phyloP scores from a whole-genome alignment of 176 grass and related monocot species.

The Oryza nivara region DNA sequence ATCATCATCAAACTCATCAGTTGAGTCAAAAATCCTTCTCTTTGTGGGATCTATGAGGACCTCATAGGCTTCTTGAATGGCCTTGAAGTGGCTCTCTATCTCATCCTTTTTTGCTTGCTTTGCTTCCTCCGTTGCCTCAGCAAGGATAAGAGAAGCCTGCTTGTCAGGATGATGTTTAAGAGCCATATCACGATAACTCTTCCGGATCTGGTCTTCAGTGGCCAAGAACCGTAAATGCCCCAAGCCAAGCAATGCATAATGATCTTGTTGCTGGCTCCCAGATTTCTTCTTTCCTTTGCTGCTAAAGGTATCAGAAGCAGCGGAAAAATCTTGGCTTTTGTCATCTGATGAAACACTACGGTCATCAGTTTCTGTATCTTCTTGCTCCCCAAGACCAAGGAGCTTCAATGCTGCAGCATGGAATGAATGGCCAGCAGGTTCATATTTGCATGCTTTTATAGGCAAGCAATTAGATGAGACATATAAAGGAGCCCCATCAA shows the following conservation, averaged over 20 bases:
- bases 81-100: constrained; percentile 94
- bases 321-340: constrained; percentile 62
- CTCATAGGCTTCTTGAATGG: constrained; percentile 93
- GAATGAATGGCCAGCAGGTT: constrained; percentile 93
- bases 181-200: constrained; percentile 91
- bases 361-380: constrained; percentile 75
- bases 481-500: constrained; percentile 68
- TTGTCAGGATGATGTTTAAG: constrained; percentile 99
- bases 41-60: constrained; percentile 90
- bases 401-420: constrained; percentile 77
- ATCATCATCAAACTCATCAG: constrained; percentile 99
- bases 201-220: constrained; percentile 94
- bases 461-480: constrained; percentile 87
- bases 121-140: constrained; percentile 78
- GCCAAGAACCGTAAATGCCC: constrained; percentile 87
- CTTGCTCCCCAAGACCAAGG: constrained; percentile 69
- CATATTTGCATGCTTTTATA: constrained; percentile 77
- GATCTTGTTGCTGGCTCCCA: constrained; percentile 86
- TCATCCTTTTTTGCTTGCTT: constrained; percentile 94
- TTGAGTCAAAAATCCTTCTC: constrained; percentile 94
- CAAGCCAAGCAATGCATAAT: constrained; percentile 90
- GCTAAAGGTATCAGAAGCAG: constrained; percentile 72
- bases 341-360: constrained; percentile 87
- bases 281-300: constrained; percentile 97
- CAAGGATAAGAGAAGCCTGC: constrained; percentile 73